Conservation (phyloP, 257 asterid species). For the Solanum chmielewskii region DNA sequence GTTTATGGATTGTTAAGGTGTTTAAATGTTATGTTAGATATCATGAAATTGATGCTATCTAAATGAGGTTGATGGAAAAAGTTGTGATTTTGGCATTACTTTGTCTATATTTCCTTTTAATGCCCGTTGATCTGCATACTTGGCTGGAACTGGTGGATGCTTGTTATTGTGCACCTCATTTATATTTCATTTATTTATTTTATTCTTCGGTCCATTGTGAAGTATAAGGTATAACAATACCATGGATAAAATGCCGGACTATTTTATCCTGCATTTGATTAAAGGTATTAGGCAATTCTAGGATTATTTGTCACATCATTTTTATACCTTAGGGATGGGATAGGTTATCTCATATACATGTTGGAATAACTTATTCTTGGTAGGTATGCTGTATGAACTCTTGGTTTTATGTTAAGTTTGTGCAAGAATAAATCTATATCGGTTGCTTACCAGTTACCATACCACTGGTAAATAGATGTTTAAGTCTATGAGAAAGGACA, state of each 20-base stretch:
- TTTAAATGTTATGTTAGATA: background rate
- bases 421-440: background rate
- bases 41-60: background rate
- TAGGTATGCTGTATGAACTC: background rate
- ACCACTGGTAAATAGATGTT: background rate
- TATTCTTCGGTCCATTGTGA: background rate
- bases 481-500: background rate
- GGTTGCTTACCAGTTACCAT: background rate
- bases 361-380: background rate
- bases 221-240: background rate
- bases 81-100: background rate
- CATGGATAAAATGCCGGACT: background rate
- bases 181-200: background rate
- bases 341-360: too few relatives aligned
- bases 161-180: background rate
- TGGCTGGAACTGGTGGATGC: background rate
- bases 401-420: background rate
- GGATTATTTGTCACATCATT: background rate
- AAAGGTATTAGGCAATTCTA: background rate
- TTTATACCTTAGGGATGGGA: too few relatives aligned
- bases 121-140: background rate
- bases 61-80: background rate
- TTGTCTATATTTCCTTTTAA: background rate
- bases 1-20: background rate
- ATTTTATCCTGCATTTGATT: background rate